Evolutionary conservation across 768 basidiomycete genomes (phyloP).

Genomic region (Epithele typhae): DNA sequence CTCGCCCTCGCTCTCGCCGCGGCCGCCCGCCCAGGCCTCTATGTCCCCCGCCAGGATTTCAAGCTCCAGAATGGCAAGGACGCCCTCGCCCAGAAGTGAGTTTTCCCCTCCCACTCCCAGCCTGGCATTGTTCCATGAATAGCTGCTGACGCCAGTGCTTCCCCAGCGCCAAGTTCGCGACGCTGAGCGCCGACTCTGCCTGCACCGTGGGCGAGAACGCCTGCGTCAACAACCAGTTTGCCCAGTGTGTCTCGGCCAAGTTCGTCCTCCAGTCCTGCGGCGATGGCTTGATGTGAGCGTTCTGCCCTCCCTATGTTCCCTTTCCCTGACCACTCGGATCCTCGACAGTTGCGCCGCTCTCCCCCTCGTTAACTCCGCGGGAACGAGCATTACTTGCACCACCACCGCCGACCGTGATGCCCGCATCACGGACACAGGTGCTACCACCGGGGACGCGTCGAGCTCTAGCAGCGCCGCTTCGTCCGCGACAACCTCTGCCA

Average conservation of each 20-base stretch:
- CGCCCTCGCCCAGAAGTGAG: conserved; percentile 27
- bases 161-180: conserved; percentile 38
- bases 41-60: conserved; percentile 13
- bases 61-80: conserved; percentile 26
- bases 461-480: background rate
- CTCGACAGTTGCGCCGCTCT: conserved; percentile 36
- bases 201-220: conserved; percentile 44
- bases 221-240: conserved; percentile 46
- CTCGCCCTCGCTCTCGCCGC: conserved; percentile 23
- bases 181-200: conserved; percentile 38
- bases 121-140: conserved; percentile 1
- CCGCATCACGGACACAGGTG: conserved; percentile 40
- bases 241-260: conserved; percentile 49
- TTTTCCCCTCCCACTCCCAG: background rate
- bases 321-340: background rate
- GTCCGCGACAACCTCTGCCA: background rate
- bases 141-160: background rate
- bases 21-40: conserved; percentile 18
- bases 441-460: conserved; percentile 4
- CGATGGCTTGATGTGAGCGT: conserved; percentile 18
- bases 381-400: conserved; percentile 50
- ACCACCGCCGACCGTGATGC: conserved; percentile 41
- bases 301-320: background rate
- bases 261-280: conserved; percentile 28
- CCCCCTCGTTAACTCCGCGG: conserved; percentile 44